A percentile compares a stretch with the other conserved stretches of the same genome.
Evolutionary conservation across 1,284 basidiomycete genomes (phyloP).

Genomic region (Sphaerobolus stellatus): DNA sequence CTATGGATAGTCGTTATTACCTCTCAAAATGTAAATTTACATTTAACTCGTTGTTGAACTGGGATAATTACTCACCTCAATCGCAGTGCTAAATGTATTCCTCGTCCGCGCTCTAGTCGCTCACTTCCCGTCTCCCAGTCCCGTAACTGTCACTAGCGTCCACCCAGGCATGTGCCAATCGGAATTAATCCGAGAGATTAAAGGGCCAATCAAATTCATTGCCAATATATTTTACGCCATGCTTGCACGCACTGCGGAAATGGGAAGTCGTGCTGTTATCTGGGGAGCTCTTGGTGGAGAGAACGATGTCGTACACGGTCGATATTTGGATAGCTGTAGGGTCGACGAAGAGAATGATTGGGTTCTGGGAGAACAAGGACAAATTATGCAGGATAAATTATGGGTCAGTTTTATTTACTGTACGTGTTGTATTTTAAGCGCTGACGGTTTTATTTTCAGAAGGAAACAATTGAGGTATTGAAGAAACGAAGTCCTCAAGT

Average conservation of each 20-base stretch:
- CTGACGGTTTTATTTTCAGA: too few relatives aligned
- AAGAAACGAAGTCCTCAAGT: too few relatives aligned
- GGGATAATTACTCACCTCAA: slow-evolving; percentile 1
- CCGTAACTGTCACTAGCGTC: slow-evolving; percentile 31
- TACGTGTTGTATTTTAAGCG: too few relatives aligned
- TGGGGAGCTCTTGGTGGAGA: slow-evolving; percentile 36
- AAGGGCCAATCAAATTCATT: neutral
- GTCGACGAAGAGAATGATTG: slow-evolving; percentile 45
- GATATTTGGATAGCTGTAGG: slow-evolving; percentile 29
- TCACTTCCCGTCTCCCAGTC: slow-evolving; percentile 26
- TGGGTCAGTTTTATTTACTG: slow-evolving; percentile 40
- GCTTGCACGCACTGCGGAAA: slow-evolving; percentile 34
- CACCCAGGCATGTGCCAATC: slow-evolving; percentile 36
- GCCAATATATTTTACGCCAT: neutral
- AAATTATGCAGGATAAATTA: slow-evolving; percentile 37
- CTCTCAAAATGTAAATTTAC: slow-evolving; percentile 34
- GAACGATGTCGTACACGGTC: slow-evolving; percentile 35
- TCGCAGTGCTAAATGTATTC: slow-evolving; percentile 30
- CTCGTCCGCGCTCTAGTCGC: slow-evolving; percentile 34
- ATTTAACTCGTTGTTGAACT: neutral
- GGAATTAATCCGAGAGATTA: neutral
- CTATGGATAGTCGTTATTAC: slow-evolving; percentile 28
- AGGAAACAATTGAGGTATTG: too few relatives aligned
- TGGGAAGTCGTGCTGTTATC: slow-evolving; percentile 43
- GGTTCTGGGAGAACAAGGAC: slow-evolving; percentile 42